phyloP scores from a whole-genome alignment of 352 stramenopile species.

The Phytophthora agathidicida region DNA sequence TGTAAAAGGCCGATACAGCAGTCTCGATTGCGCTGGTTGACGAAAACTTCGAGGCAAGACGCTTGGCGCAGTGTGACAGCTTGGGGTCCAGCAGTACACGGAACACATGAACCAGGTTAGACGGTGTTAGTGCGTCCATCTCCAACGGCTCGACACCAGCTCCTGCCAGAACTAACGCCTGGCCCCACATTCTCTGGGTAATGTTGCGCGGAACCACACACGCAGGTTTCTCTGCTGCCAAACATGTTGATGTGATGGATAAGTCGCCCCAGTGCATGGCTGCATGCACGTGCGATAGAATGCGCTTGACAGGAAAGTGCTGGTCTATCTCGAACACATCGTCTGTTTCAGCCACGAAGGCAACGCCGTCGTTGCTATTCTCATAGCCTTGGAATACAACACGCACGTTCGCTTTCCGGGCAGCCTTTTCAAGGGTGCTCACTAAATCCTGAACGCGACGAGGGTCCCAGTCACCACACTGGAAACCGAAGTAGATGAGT shows the following conservation, averaged over 20 bases:
- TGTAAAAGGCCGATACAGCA: constrained; percentile 66
- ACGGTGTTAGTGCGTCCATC: constrained; percentile 42
- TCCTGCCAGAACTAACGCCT: constrained; percentile 50
- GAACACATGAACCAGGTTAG: constrained; percentile 54
- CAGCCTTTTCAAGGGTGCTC: constrained; percentile 49
- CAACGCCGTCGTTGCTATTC: constrained; percentile 26
- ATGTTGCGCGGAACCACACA: constrained; percentile 58
- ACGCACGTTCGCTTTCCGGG: constrained; percentile 37
- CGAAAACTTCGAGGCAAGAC: constrained; percentile 48
- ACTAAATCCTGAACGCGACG: constrained; percentile 46
- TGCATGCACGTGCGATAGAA: constrained; percentile 45
- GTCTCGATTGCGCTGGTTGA: constrained; percentile 44
- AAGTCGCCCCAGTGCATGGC: constrained; percentile 64
- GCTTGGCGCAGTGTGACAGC: constrained; percentile 43
- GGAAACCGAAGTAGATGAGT: constrained; percentile 62
- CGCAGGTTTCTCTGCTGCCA: constrained; percentile 49
- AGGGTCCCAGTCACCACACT: constrained; percentile 53
- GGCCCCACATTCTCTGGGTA: constrained; percentile 58
- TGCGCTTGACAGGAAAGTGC: constrained; percentile 39
- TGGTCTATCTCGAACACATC: constrained; percentile 57
- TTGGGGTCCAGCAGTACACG: constrained; percentile 40
- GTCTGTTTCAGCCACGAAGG: constrained; percentile 41
- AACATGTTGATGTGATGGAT: constrained; percentile 57
- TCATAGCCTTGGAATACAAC: constrained; percentile 70
- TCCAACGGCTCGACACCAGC: constrained; percentile 53